Percentiles rank a stretch among this genome's conserved stretches.
Conservation (phyloP, 2,329 filamentous ascomycete species). For the Cladosporium colombiae region DNA sequence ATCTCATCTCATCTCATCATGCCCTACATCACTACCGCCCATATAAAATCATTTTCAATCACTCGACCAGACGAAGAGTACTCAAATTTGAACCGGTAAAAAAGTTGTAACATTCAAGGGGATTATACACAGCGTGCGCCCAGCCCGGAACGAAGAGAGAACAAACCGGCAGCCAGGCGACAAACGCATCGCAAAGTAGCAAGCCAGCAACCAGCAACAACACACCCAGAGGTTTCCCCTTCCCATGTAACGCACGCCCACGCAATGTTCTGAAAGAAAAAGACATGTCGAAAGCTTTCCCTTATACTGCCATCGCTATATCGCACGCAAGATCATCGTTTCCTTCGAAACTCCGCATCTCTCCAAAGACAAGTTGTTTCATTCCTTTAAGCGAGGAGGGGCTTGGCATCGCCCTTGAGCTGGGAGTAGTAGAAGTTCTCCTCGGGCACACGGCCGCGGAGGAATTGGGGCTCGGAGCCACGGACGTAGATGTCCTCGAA, state of each 20-base stretch:
- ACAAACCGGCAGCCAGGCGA: not conserved
- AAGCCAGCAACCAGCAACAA: not conserved
- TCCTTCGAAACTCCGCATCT: not conserved
- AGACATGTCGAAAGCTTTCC: not conserved
- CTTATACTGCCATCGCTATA: slow-evolving; percentile 9
- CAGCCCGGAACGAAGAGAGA: not conserved
- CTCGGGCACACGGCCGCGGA: slow-evolving; percentile 83
- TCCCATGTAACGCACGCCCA: slow-evolving; percentile 1
- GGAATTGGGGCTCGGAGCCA: slow-evolving; percentile 82
- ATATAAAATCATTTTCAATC: not conserved
- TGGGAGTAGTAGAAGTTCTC: slow-evolving; percentile 79
- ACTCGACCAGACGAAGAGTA: not conserved
- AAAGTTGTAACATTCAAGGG: not conserved
- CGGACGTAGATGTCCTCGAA: slow-evolving; percentile 96
- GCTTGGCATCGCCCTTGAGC: slow-evolving; percentile 11
- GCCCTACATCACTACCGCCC: not conserved
- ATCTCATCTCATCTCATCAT: not conserved
- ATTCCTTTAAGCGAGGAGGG: not conserved
- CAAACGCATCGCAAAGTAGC: not conserved
- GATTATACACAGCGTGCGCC: not conserved
- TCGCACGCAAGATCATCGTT: slow-evolving; percentile 1
- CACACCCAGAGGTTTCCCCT: not conserved
- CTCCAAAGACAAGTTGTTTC: not conserved
- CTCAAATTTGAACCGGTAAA: not conserved
- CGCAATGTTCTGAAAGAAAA: not conserved